A percentile compares a stretch with the other conserved stretches of the same genome.
Conservation (phyloP, 2,329 filamentous ascomycete species). For the Thelonectria discophora region DNA sequence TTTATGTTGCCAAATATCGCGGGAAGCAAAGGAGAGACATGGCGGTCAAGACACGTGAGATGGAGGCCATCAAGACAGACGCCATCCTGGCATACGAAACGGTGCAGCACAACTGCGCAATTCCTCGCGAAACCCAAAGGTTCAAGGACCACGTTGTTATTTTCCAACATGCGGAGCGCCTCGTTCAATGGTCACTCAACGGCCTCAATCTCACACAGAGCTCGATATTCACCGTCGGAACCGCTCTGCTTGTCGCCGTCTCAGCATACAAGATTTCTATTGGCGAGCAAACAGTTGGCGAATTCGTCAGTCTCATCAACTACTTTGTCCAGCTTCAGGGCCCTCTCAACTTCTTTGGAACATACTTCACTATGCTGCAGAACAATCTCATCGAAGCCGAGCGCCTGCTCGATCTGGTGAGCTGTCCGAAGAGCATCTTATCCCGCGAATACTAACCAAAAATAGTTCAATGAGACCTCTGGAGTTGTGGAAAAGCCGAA, state of each 20-base stretch:
- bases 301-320: constrained; percentile 65
- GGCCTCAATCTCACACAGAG: constrained; percentile 70
- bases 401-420: constrained; percentile 54
- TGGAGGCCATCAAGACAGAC: constrained; percentile 60
- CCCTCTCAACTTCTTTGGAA: constrained; percentile 69
- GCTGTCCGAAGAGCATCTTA: neutral
- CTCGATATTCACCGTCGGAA: constrained; percentile 68
- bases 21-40: constrained; percentile 55
- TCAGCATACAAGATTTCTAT: constrained; percentile 70
- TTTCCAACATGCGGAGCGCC: constrained; percentile 56
- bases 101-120: constrained; percentile 72
- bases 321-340: constrained; percentile 70
- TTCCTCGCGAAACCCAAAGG: constrained; percentile 65
- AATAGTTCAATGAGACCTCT: constrained; percentile 54
- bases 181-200: constrained; percentile 42
- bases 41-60: constrained; percentile 54
- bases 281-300: constrained; percentile 60
- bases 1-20: constrained; percentile 59
- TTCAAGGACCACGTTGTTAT: constrained; percentile 62
- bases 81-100: constrained; percentile 62
- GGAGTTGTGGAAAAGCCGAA: constrained; percentile 54
- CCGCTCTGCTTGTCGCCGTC: constrained; percentile 68
- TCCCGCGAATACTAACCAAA: constrained; percentile 24
- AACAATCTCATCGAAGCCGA: constrained; percentile 58
- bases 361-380: constrained; percentile 57